Conservation (phyloP, 345 rosid genomes). For the Ceriops decandra region DNA sequence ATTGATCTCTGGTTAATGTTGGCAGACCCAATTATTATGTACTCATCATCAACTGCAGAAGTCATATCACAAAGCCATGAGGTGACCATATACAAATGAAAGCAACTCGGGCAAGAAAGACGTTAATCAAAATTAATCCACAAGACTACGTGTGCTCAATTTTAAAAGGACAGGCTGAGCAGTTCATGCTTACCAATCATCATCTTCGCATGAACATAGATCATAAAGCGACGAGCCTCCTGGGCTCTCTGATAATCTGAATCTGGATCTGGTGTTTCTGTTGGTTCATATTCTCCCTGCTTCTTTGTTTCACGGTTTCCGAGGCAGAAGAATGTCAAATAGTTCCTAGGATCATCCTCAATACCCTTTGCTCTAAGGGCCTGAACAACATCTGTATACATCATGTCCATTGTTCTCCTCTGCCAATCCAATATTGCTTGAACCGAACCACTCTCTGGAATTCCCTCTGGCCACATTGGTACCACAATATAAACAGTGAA, state of each 20-base stretch:
- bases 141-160: no score
- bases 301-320: slow-evolving; percentile 89
- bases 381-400: slow-evolving; percentile 75
- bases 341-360: slow-evolving; percentile 75
- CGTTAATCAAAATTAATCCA: background rate
- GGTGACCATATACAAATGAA: background rate
- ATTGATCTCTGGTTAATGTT: slow-evolving; percentile 97
- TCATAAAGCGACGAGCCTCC: slow-evolving; percentile 94
- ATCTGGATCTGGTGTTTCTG: slow-evolving; percentile 83
- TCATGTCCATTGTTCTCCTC: slow-evolving; percentile 95
- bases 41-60: slow-evolving; percentile 90
- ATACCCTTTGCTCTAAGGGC: slow-evolving; percentile 70
- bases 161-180: background rate
- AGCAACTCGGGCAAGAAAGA: background rate
- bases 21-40: slow-evolving; percentile 93
- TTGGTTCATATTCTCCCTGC: slow-evolving; percentile 80
- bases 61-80: background rate
- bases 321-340: slow-evolving; percentile 89
- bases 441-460: slow-evolving; percentile 88
- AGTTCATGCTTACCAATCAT: slow-evolving; percentile 65
- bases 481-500: slow-evolving; percentile 83
- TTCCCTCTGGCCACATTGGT: slow-evolving; percentile 99
- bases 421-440: slow-evolving; percentile 98
- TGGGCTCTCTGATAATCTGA: slow-evolving; percentile 80
- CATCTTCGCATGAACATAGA: slow-evolving; percentile 97